Percentiles rank a stretch among this genome's conserved stretches.
phyloP scores from a whole-genome alignment of 441 rosid genomes.

The Syzygium syzygioides region DNA sequence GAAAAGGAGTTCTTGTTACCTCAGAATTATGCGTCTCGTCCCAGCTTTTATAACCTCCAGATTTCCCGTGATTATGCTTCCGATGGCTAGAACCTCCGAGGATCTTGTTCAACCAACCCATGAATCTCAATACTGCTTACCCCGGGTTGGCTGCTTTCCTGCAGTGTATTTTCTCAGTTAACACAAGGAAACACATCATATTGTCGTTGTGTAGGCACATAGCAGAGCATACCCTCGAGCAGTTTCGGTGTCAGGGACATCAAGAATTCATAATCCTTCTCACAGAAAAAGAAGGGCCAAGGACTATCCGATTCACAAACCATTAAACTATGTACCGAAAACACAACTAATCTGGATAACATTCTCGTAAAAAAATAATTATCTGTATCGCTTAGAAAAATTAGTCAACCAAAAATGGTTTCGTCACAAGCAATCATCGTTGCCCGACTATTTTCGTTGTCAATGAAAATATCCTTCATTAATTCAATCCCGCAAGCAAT shows the following conservation, averaged over 20 bases:
- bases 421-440: neutral
- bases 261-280: neutral
- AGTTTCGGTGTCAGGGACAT: neutral
- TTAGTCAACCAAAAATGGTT: neutral
- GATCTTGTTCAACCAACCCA: conserved; percentile 37
- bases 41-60: conserved; percentile 33
- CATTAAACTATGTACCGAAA: neutral
- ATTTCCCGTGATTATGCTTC: conserved; percentile 43
- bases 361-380: neutral
- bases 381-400: neutral
- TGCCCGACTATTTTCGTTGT: neutral
- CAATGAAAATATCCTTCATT: neutral
- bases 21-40: conserved; percentile 52
- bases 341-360: neutral
- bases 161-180: neutral
- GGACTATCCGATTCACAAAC: neutral
- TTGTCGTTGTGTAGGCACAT: neutral
- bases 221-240: neutral
- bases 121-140: conserved; percentile 10
- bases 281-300: neutral
- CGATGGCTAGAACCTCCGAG: conserved; percentile 36
- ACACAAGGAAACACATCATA: neutral
- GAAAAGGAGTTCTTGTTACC: conserved; percentile 25
- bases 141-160: neutral
- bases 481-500: neutral